Percentiles rank a stretch among this genome's conserved stretches.
phyloP scores from a whole-genome alignment of 2,329 filamentous ascomycete genomes.

The Drechslera avenae region DNA sequence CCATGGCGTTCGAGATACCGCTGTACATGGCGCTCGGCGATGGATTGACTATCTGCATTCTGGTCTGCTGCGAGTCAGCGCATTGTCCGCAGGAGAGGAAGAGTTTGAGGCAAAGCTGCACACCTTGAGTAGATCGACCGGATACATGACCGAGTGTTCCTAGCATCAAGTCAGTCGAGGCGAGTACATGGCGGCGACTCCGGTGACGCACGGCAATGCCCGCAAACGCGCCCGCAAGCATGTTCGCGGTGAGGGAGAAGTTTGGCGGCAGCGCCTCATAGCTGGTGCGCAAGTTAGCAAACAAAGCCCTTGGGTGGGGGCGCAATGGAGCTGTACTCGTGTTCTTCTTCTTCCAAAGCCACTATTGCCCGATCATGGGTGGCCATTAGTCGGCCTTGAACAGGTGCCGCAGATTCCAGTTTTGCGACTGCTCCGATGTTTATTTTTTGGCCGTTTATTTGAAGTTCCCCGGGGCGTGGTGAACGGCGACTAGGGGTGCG shows the following conservation, averaged over 20 bases:
- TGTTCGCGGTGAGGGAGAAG: constrained; percentile 92
- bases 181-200: constrained; percentile 14
- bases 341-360: constrained; percentile 47
- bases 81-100: constrained; percentile 6
- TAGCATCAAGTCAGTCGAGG: constrained; percentile 50
- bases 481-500: constrained; percentile 17
- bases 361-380: constrained; percentile 47
- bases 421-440: constrained; percentile 30
- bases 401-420: constrained; percentile 45
- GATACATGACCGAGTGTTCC: constrained; percentile 99
- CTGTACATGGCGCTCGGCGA: constrained; percentile 80
- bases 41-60: constrained; percentile 95
- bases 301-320: constrained; percentile 3
- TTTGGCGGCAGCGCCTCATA: constrained; percentile 95
- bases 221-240: constrained; percentile 94
- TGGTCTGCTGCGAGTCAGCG: constrained; percentile 67
- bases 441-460: constrained; percentile 2
- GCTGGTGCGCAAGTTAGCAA: constrained; percentile 51
- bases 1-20: constrained; percentile 88
- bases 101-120: constrained; percentile 26
- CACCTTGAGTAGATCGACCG: constrained; percentile 97
- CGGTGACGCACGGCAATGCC: constrained; percentile 78
- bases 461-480: constrained; percentile 12
- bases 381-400: constrained; percentile 49
- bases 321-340: constrained; percentile 44